A percentile compares a stretch with the other conserved stretches of the same genome.
Conservation (phyloP, 768 basidiomycete species). For the Tulasnella sp. region DNA sequence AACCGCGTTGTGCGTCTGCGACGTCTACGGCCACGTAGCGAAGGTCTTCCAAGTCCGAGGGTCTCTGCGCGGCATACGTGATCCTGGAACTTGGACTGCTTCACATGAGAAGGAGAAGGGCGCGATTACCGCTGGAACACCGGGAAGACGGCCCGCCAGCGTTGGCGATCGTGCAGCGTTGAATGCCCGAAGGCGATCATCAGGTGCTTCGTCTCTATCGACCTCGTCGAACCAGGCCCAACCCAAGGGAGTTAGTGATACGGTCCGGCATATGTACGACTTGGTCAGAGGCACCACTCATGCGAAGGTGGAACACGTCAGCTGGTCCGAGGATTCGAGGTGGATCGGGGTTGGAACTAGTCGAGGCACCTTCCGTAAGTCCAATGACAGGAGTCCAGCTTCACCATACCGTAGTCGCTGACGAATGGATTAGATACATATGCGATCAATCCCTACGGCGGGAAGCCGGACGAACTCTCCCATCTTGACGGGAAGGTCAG, state of each 20-base stretch:
- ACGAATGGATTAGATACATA: conserved; percentile 58
- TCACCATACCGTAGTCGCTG: conserved; percentile 44
- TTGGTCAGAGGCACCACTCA: conserved; percentile 72
- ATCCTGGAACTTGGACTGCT: neutral
- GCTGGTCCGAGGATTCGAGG: conserved; percentile 60
- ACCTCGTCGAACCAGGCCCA: conserved; percentile 9
- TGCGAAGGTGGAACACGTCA: conserved; percentile 61
- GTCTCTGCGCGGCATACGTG: neutral
- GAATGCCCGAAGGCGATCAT: conserved; percentile 30
- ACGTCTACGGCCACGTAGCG: conserved; percentile 26
- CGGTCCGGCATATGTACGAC: conserved; percentile 62
- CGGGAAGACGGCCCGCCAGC: neutral
- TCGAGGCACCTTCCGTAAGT: conserved; percentile 46
- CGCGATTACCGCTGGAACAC: neutral
- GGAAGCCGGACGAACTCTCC: conserved; percentile 62
- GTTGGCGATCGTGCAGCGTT: conserved; percentile 11
- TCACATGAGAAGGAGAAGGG: conserved; percentile 1
- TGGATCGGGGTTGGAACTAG: conserved; percentile 71
- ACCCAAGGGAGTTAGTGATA: neutral
- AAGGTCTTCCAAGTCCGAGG: conserved; percentile 36
- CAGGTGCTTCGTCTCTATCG: conserved; percentile 9
- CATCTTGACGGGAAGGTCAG: conserved; percentile 62
- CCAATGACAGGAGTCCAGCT: neutral
- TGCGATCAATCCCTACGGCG: conserved; percentile 80
- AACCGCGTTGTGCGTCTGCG: conserved; percentile 31